Percentiles rank a stretch among this genome's conserved stretches.
Conservation (phyloP, 2,329 filamentous ascomycete species). For the Pyrenophora seminiperda region DNA sequence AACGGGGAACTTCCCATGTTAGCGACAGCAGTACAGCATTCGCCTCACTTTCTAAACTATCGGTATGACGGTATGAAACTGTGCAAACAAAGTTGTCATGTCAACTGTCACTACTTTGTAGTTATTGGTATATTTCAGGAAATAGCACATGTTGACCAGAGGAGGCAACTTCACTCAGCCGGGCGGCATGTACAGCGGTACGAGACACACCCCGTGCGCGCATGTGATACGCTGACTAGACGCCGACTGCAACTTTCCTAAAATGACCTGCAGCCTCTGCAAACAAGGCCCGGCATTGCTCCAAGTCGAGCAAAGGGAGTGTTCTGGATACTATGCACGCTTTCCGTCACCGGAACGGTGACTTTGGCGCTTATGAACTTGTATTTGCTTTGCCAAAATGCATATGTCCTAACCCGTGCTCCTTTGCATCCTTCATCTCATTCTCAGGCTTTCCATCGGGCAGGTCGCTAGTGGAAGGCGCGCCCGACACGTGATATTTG, state of each 20-base stretch:
- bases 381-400: slow-evolving; percentile 27
- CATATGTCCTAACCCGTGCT: slow-evolving; percentile 42
- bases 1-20: slow-evolving; percentile 10
- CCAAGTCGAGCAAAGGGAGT: background rate
- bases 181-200: slow-evolving; percentile 13
- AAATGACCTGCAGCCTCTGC: slow-evolving; percentile 11
- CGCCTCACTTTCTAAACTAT: slow-evolving; percentile 25
- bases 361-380: slow-evolving; percentile 21
- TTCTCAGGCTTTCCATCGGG: slow-evolving; percentile 50
- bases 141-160: no score
- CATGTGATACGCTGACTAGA: slow-evolving; percentile 32
- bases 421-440: slow-evolving; percentile 45
- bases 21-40: slow-evolving; percentile 6
- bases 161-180: background rate
- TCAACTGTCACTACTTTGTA: background rate
- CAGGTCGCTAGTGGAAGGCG: slow-evolving; percentile 49
- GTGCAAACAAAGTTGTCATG: background rate
- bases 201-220: slow-evolving; percentile 25
- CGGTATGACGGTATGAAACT: background rate
- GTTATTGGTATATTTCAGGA: slow-evolving; percentile 22
- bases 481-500: slow-evolving; percentile 37
- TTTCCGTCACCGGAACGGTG: background rate
- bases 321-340: slow-evolving; percentile 1
- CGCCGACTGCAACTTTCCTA: slow-evolving; percentile 10
- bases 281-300: slow-evolving; percentile 12